Base-by-base conservation (phyloP, 495 filamentous ascomycete genomes). In the Physcia stellaris region DNA sequence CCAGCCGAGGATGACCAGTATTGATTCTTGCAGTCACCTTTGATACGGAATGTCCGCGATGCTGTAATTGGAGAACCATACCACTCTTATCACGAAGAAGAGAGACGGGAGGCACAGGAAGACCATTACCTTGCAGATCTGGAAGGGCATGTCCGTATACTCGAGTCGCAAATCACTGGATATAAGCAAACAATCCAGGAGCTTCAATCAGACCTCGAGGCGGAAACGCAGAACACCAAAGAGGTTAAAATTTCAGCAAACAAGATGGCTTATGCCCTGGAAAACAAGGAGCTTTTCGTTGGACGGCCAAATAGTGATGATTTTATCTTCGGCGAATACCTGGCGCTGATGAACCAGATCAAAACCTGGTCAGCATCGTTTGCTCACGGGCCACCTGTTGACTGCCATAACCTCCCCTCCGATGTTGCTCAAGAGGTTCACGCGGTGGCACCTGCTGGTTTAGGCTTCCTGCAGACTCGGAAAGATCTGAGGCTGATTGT, bases 281-380 rank as follows among this genome's bases (percentile, higher is more conserved):
- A 52, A n/a, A 49, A 26, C 16, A 52, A 49, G 37, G 46, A 52
- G 24, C 32, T 52, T 10, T 43, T 37, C 6, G 18, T 52, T n/a
- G 46, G 49, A 15, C 27, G 34, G 23, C 49, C 45, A 32, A 31
- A 29, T 15, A 42, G 16, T 6, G 49, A 52, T 28, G 35, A 41
- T 12, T 41, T 32, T 6, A 39, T 49, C 10, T 33, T 35, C 15
- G 21, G 19, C 13, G 23, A 22, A 13, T 52, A 49, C 33, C 29
- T 21, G 11, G 27, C 37, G 22, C 37, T 52, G 6, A 29, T 49
- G 16, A 32, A 39, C 6, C 40, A 48, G 11, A 49, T 52, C 23
- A 52, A 49, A 31, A 52, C 46, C 2, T 52, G 49, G 46, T 52
- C 46, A 9, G 21, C 37, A 16, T 37, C 37, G 15, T 52, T 52